Evolutionary conservation across 108 stramenopile species (phyloP).

Genomic region (Stephanodiscus triporus): DNA sequence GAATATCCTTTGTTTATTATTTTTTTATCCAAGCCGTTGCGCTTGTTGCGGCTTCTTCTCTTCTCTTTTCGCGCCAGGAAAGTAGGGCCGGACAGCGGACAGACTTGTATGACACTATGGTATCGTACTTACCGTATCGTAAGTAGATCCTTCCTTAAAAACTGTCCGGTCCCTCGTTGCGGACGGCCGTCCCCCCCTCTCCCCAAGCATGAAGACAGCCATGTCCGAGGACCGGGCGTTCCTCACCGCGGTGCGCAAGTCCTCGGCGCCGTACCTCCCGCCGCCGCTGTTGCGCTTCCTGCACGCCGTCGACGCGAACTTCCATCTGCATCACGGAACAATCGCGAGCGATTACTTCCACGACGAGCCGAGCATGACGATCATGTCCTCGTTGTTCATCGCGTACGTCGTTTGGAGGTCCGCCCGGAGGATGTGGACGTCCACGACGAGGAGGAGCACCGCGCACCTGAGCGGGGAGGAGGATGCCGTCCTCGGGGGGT

Average conservation of each 20-base stretch:
- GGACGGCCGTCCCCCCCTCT: too few relatives aligned
- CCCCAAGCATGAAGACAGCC: neutral
- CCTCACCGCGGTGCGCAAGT: conserved; percentile 36
- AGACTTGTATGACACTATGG: too few relatives aligned
- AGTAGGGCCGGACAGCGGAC: too few relatives aligned
- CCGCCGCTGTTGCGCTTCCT: conserved; percentile 36
- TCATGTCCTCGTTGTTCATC: conserved; percentile 6
- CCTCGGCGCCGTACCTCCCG: conserved; percentile 43
- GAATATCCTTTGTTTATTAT: too few relatives aligned
- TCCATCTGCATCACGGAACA: conserved; percentile 22
- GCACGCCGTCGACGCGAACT: conserved; percentile 31
- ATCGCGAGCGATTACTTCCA: conserved; percentile 17
- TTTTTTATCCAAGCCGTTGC: too few relatives aligned
- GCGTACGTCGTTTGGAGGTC: conserved; percentile 23
- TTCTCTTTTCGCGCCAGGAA: too few relatives aligned
- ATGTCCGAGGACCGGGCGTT: neutral
- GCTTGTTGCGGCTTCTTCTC: too few relatives aligned
- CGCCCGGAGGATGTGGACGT: conserved; percentile 8
- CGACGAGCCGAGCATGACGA: conserved; percentile 21
- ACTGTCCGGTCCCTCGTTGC: too few relatives aligned
- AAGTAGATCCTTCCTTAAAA: too few relatives aligned
- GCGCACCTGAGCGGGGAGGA: conserved; percentile 29
- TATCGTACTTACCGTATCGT: too few relatives aligned
- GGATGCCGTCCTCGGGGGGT: conserved; percentile 14
- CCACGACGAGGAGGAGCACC: conserved; percentile 20